Conservation (phyloP, 169 alveolate species). For the Plasmodium knowlesi region DNA sequence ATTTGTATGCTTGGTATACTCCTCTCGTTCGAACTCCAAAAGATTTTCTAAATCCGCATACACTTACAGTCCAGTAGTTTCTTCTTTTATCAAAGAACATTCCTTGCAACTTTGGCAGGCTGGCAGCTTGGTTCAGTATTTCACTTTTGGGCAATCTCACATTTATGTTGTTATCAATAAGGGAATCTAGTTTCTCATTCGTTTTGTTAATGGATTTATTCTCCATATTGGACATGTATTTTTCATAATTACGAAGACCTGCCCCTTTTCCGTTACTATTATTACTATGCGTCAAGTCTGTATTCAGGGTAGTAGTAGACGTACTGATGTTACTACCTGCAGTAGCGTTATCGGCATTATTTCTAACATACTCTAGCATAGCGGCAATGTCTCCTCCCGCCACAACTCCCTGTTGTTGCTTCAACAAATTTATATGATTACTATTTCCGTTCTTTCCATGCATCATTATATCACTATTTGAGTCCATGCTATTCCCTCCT, state of each 20-base stretch:
- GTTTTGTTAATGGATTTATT: conserved; percentile 38
- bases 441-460: background rate
- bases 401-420: background rate
- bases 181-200: conserved; percentile 33
- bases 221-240: background rate
- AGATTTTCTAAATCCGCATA: conserved; percentile 74
- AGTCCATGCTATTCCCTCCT: background rate
- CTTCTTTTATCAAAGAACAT: conserved; percentile 76
- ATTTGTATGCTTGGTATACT: conserved; percentile 74
- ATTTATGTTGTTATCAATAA: conserved; percentile 36
- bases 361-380: background rate
- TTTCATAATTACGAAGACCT: conserved; percentile 25
- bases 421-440: background rate
- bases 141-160: conserved; percentile 73
- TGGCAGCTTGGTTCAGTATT: conserved; percentile 75
- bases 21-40: conserved; percentile 77
- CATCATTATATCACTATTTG: background rate
- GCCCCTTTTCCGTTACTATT: background rate
- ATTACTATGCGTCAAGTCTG: background rate
- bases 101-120: conserved; percentile 73
- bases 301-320: background rate
- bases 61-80: conserved; percentile 77
- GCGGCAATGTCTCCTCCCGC: background rate
- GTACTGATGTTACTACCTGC: background rate
- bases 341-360: background rate